Percentiles rank a stretch among this genome's conserved stretches.
phyloP scores from a whole-genome alignment of 2,329 filamentous ascomycete genomes.

The Mycosphaerella sp. region DNA sequence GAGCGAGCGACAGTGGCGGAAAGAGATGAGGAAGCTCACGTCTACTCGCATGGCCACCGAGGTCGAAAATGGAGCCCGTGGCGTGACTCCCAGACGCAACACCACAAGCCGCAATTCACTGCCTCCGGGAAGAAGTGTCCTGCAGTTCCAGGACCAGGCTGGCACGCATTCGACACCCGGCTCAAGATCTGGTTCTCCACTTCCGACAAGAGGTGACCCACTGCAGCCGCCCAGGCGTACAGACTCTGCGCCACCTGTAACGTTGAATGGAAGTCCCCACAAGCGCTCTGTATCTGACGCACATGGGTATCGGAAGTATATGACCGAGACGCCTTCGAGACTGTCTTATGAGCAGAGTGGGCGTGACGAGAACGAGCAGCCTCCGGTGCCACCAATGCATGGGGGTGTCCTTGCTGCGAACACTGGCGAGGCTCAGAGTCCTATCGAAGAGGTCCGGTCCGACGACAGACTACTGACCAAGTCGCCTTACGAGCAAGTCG shows the following conservation, averaged over 20 bases:
- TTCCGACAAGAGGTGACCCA: conserved; percentile 15
- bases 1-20: conserved; percentile 85
- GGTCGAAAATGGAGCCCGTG: conserved; percentile 19
- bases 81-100: conserved; percentile 38
- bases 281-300: conserved; percentile 47
- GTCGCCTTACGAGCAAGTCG: conserved; percentile 47
- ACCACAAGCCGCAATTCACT: conserved; percentile 35
- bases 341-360: conserved; percentile 34
- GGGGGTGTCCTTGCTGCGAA: conserved; percentile 28
- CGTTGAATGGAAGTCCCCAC: conserved; percentile 33
- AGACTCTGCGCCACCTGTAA: conserved; percentile 40
- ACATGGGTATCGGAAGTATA: conserved; percentile 40
- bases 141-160: conserved; percentile 40
- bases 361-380: conserved; percentile 27
- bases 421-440: conserved; percentile 32
- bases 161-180: conserved; percentile 40
- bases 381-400: conserved; percentile 40
- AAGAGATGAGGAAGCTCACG: conserved; percentile 80
- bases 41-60: conserved; percentile 62
- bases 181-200: conserved; percentile 41
- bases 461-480: conserved; percentile 44
- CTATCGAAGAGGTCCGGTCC: conserved; percentile 50
- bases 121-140: conserved; percentile 32
- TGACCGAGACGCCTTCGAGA: conserved; percentile 36
- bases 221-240: conserved; percentile 35